Evolutionary conservation across 176 grass and related monocot genomes (phyloP), one percentile per base, ranked within the genome.

Genomic region (Oryza brachyantha): DNA sequence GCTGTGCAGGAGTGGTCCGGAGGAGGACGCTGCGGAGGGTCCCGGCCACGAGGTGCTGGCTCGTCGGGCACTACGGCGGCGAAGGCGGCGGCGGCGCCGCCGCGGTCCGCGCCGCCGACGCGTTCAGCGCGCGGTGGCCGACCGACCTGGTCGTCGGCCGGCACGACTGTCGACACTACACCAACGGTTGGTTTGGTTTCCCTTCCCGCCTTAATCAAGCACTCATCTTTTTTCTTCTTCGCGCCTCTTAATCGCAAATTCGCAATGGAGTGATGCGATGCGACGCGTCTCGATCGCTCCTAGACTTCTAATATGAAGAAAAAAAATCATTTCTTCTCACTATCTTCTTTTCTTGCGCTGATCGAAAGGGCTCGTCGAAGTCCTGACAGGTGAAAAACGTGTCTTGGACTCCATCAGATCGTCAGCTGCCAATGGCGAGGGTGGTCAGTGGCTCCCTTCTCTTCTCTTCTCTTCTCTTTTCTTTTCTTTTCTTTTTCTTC

Each of bases 151-250:
- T 90, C 61, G 83, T 93, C 38, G 92, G 92, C 72, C 73, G 81
- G 81, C 88, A 94, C 46, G 95, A 94, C 86, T 94, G 95, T 43
- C 87, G 88, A 8, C 80, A 94, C 71, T 94, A 90, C 79, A 92
- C 88, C 28, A 91, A 92, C 8, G 95, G 95, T 98, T 22, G 8
- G 66, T 70, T 11, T n/a, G n/a, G n/a, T n/a, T n/a, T n/a, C n/a
- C n/a, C n/a, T 32, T 57, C 21, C 52, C 52, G 24, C 48, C 52
- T 50, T 50, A 50, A 50, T 19, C 46, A 50, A 17, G 0, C 46
- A 17, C 16, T 0, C 46, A 50, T 45, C 4, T 45, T 16, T 45
- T 16, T 50, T 50, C 7, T 21, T 7, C 17, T 21, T 57, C 21
- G 6, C n/a, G n/a, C n/a, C n/a, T n/a, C n/a, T n/a, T n/a, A n/a